Conservation (phyloP, 805 yeast species). For the Wickerhamomyces canadensis region DNA sequence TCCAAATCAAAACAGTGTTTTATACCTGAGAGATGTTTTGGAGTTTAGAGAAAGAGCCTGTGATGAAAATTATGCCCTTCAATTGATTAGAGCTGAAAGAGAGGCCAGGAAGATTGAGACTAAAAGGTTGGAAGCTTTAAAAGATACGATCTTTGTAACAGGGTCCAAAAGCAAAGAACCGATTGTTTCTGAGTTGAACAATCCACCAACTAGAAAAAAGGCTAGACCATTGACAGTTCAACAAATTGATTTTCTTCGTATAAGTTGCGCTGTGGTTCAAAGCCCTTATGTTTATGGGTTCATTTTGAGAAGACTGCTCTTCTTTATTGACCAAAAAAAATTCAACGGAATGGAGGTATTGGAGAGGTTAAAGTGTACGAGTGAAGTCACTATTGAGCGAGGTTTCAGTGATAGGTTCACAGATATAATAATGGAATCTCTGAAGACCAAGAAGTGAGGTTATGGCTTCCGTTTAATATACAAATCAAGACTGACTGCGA, state of each 20-base stretch:
- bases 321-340: conserved; percentile 3
- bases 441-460: too few species aligned
- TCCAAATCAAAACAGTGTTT: neutral
- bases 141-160: too few species aligned
- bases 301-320: conserved; percentile 7
- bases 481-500: too few species aligned
- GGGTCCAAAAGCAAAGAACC: too few species aligned
- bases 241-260: neutral
- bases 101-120: too few species aligned
- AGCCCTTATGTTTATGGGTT: conserved; percentile 5
- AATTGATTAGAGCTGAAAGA: too few species aligned
- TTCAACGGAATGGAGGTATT: neutral
- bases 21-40: conserved; percentile 1
- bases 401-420: neutral
- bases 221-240: neutral
- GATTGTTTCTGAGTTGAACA: too few species aligned
- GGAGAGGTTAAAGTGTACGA: neutral
- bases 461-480: too few species aligned
- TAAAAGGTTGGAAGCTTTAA: too few species aligned
- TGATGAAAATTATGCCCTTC: neutral
- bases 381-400: neutral
- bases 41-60: neutral
- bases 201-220: too few species aligned
- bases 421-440: too few species aligned
- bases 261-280: conserved; percentile 3